Base-by-base conservation (phyloP, 2,329 filamentous ascomycete genomes). In the Aspergillus clavatus region DNA sequence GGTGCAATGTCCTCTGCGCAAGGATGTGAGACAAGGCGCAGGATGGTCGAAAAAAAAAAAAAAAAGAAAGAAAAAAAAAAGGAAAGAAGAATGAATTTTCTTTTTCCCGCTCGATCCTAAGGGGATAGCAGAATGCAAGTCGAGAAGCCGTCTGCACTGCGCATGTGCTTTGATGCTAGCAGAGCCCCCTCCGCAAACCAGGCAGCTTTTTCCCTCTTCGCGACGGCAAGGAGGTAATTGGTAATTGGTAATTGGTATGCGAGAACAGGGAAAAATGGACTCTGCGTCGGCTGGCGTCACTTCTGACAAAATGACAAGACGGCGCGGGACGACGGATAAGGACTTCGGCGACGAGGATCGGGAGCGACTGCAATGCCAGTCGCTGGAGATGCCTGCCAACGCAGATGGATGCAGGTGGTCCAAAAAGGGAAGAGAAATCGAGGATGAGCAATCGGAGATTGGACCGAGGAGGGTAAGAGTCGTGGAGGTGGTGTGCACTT, bases 391-490 rank as follows among this genome's bases (percentile, higher is more conserved):
- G 53, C 49, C 58, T 63, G 63, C 61, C 62, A 65, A 51, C 61
- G 54, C 59, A 65, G 58, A 58, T 16, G 21, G 47, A 64, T 65
- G 63, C 63, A 66, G 54, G 56, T 51, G 58, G 55, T 65, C 63
- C 47, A 64, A 66, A 63, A 45, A 36, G 63, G 63, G 60, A 58
- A 48, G 45, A 22, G 28, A 12, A 41, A 19, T 12, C 38, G 46
- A 60, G 51, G 53, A 48, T 47, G 51, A 59, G 47, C 48, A 62
- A 58, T 64, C 57, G 56, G 58, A 48, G 59, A 58, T 54, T 55
- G 58, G 52, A 47, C 57, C 55, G 52, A 58, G 52, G 48, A 45
- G 18, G 37, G 45, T 45, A 40, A 42, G 43, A 46, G 44, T 55
- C 46, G 57, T 56, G 51, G 58, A 58, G 55, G 46, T 49, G 42